phyloP scores from a whole-genome alignment of 2,329 filamentous ascomycete species.

The Xylaria sp. region DNA sequence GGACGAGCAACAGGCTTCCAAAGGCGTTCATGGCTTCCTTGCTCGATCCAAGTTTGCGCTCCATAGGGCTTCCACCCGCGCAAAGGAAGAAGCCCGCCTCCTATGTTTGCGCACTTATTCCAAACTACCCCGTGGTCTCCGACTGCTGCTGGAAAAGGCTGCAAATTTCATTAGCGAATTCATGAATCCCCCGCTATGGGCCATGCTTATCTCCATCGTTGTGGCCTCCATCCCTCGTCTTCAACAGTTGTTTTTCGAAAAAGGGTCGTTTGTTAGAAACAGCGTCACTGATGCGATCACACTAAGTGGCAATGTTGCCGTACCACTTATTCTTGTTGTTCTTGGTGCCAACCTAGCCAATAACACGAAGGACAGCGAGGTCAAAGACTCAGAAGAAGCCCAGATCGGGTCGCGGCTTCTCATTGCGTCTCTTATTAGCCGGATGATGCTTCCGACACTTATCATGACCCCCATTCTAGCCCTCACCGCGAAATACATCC shows the following conservation, averaged over 20 bases:
- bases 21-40: conserved; percentile 57
- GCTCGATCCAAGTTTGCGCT: conserved; percentile 52
- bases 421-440: conserved; percentile 83
- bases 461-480: conserved; percentile 94
- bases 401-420: conserved; percentile 79
- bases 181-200: conserved; percentile 98
- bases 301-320: conserved; percentile 89
- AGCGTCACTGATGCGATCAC: conserved; percentile 88
- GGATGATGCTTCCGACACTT: conserved; percentile 91
- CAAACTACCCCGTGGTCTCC: conserved; percentile 28
- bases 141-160: conserved; percentile 57
- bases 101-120: conserved; percentile 26
- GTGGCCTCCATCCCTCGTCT: conserved; percentile 88
- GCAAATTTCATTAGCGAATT: conserved; percentile 83
- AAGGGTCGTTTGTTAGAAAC: conserved; percentile 90
- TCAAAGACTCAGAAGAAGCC: conserved; percentile 76
- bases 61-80: conserved; percentile 41
- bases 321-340: conserved; percentile 94
- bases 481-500: conserved; percentile 87
- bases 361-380: conserved; percentile 81
- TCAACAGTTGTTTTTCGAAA: conserved; percentile 86
- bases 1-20: conserved; percentile 56
- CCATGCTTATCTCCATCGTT: conserved; percentile 91
- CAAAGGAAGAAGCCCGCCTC: conserved; percentile 13
- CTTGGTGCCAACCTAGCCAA: conserved; percentile 93